Base-by-base conservation (phyloP, 805 yeast species). In the Zygoascus tannicola region DNA sequence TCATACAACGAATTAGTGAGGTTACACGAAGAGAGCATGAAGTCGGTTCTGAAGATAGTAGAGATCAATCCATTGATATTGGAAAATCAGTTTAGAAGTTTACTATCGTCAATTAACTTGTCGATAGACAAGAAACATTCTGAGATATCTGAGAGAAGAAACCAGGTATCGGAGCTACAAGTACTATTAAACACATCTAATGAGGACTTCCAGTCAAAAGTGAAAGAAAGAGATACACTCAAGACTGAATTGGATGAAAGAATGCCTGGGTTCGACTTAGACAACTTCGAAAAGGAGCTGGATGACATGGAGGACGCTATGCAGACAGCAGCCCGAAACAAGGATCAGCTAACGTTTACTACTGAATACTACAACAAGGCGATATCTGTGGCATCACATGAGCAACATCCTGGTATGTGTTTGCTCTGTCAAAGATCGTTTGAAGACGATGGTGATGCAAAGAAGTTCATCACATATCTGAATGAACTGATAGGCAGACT, bases 401-500 rank as follows among this genome's bases (percentile, higher is more conserved):
- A 94, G 0, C 63, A 75, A 22, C 55, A 58, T 3, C 43, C 73
- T 5, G 70, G 78, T 8, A 68, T 74, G 39, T 90, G 97, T 60
- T 64, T 80, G 35, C 64, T 88, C 36, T 90, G 97, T 60, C 74
- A 75, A 16, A 69, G 94, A 41, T 67, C 71, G 10, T 83, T 87
- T 61, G 73, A 73, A 14, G 66, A 65, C 7, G 54, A 56, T 1
- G 60, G 56, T 1, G 60, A 56, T 38, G 44, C 48, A 5, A 33
- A 32, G 1, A 40, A 35, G 14, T 55, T 63, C 30, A 37, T 52
- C 10, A 43, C 19, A 4, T 45, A 47, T 8, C 40, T 59, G 2
- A 58, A 62, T 33, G 57, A 63, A 1, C 61, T 62, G 44, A 60
- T 60, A 1, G 53, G 55, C 2, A 56, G 59, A 33, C 63, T 68